Conservation (phyloP, 2,329 filamentous ascomycete genomes). For the Diaporthe humulicola region DNA sequence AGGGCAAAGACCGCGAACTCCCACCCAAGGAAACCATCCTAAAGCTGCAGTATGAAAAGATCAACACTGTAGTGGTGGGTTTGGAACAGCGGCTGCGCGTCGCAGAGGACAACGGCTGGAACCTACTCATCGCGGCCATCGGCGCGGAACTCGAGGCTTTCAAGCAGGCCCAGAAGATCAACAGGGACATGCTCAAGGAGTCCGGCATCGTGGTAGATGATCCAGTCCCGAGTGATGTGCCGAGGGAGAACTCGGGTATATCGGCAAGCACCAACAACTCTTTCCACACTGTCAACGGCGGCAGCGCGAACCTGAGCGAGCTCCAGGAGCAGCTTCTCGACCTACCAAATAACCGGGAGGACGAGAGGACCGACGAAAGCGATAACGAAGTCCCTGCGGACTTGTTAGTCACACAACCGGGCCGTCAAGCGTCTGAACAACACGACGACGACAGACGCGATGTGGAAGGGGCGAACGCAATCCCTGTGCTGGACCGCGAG, state of each 20-base stretch:
- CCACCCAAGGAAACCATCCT: slow-evolving; percentile 55
- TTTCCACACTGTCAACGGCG: slow-evolving; percentile 44
- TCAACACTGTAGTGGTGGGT: slow-evolving; percentile 67
- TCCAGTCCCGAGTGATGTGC: slow-evolving; percentile 27
- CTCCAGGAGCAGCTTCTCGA: slow-evolving; percentile 46
- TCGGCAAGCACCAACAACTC: slow-evolving; percentile 34
- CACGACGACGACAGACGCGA: neutral
- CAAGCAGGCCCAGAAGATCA: slow-evolving; percentile 48
- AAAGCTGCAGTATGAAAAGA: slow-evolving; percentile 63
- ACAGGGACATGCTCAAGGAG: slow-evolving; percentile 47
- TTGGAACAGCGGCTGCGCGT: slow-evolving; percentile 67
- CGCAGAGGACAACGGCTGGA: slow-evolving; percentile 77
- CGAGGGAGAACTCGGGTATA: slow-evolving; percentile 33
- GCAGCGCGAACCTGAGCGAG: slow-evolving; percentile 51
- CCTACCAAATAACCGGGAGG: slow-evolving; percentile 40
- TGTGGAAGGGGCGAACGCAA: neutral
- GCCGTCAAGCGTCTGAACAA: slow-evolving; percentile 38
- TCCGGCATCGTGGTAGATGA: slow-evolving; percentile 48
- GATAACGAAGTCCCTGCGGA: slow-evolving; percentile 59
- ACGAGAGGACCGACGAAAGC: slow-evolving; percentile 40
- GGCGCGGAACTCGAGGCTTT: slow-evolving; percentile 68
- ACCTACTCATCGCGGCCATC: slow-evolving; percentile 80
- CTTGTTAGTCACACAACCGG: slow-evolving; percentile 51
- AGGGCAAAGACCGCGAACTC: slow-evolving; percentile 45
- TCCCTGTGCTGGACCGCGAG: slow-evolving; percentile 41